Percentiles rank a stretch among this genome's conserved stretches.
Conservation (phyloP, 2,329 filamentous ascomycete species). For the Diaporthe eres region DNA sequence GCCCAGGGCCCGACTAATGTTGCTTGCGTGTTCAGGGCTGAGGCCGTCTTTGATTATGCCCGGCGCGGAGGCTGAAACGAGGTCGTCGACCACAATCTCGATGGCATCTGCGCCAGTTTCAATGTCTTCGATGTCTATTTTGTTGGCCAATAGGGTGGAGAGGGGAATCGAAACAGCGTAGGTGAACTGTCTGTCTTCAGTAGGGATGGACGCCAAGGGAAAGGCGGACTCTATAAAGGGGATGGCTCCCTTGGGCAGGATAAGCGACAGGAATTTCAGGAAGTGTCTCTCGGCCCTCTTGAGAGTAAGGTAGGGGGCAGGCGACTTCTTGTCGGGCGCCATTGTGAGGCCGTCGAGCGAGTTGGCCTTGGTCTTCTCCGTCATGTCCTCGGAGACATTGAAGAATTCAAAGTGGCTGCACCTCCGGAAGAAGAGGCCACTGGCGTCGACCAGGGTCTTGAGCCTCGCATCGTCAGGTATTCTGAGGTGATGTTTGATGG, state of each 20-base stretch:
- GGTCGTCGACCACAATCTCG: constrained; percentile 69
- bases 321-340: constrained; percentile 55
- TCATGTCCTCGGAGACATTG: constrained; percentile 73
- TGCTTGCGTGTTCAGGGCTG: constrained; percentile 56
- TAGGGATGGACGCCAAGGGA: constrained; percentile 72
- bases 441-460: constrained; percentile 69
- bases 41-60: constrained; percentile 42
- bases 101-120: constrained; percentile 78
- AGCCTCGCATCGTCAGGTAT: constrained; percentile 70
- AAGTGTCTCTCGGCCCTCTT: constrained; percentile 80
- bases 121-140: constrained; percentile 73
- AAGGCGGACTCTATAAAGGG: constrained; percentile 75
- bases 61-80: constrained; percentile 45
- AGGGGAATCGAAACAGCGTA: constrained; percentile 76
- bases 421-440: constrained; percentile 70
- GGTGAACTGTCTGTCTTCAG: constrained; percentile 74
- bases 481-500: constrained; percentile 74
- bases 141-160: constrained; percentile 66
- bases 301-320: constrained; percentile 74
- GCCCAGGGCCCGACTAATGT: constrained; percentile 71
- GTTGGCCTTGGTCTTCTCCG: constrained; percentile 50
- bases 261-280: constrained; percentile 75
- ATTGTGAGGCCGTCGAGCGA: constrained; percentile 48
- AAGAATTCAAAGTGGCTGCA: constrained; percentile 84
- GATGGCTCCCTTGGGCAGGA: constrained; percentile 68